A percentile compares a stretch with the other conserved stretches of the same genome.
Conservation (phyloP, 2,329 filamentous ascomycete species). For the Alternaria triticimaculans region DNA sequence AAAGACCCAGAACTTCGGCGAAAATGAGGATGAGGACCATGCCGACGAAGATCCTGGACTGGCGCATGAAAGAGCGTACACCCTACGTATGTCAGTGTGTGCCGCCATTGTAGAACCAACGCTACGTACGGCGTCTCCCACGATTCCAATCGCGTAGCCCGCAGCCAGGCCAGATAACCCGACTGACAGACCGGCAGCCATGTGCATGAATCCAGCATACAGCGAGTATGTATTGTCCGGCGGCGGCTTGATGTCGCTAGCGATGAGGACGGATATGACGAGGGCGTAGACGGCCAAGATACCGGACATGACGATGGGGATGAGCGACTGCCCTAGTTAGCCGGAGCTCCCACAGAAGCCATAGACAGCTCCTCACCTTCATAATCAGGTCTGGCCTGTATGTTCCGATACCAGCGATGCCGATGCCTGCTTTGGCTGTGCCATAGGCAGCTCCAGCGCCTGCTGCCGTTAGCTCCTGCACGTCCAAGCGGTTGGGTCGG, state of each 20-base stretch:
- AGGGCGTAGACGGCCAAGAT: slow-evolving; percentile 98
- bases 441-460: slow-evolving; percentile 81
- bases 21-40: slow-evolving; percentile 99
- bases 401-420: slow-evolving; percentile 83
- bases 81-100: slow-evolving; percentile 56
- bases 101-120: background rate
- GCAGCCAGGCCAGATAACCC: slow-evolving; percentile 50
- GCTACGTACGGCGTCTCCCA: slow-evolving; percentile 79
- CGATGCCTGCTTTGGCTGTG: slow-evolving; percentile 86
- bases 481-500: background rate
- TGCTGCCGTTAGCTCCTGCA: slow-evolving; percentile 45
- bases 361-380: slow-evolving; percentile 66
- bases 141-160: slow-evolving; percentile 80
- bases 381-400: slow-evolving; percentile 88
- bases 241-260: slow-evolving; percentile 82
- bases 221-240: slow-evolving; percentile 74
- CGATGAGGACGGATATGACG: slow-evolving; percentile 95
- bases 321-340: slow-evolving; percentile 69
- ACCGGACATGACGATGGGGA: slow-evolving; percentile 96
- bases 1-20: slow-evolving; percentile 94
- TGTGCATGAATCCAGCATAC: slow-evolving; percentile 92
- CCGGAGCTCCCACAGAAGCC: background rate
- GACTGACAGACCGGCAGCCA: slow-evolving; percentile 87
- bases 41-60: slow-evolving; percentile 94
- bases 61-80: slow-evolving; percentile 93